A percentile compares a stretch with the other conserved stretches of the same genome.
Conservation (phyloP, 2,329 filamentous ascomycete genomes). For the Fusarium heterosporum region DNA sequence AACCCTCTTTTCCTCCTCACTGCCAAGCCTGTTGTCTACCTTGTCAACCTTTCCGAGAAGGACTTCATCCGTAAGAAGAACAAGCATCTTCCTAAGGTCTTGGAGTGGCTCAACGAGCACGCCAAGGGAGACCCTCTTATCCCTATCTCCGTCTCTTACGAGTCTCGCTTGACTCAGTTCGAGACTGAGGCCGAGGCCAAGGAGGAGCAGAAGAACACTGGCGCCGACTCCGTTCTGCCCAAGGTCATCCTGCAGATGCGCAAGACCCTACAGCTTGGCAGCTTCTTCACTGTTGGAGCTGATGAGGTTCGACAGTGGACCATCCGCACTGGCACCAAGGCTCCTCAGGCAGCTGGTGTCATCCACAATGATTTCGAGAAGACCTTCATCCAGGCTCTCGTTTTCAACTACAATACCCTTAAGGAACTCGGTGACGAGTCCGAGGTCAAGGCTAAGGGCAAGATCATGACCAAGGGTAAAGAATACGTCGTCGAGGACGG, state of each 20-base stretch:
- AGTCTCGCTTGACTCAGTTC: constrained; percentile 88
- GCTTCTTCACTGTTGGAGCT: constrained; percentile 96
- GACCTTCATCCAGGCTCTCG: constrained; percentile 97
- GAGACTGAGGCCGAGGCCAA: constrained; percentile 79
- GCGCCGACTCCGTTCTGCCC: constrained; percentile 87
- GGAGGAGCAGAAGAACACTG: constrained; percentile 90
- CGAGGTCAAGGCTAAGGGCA: constrained; percentile 91
- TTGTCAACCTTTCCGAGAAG: constrained; percentile 96
- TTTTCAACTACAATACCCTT: constrained; percentile 87
- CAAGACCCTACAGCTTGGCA: constrained; percentile 87
- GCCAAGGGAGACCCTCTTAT: constrained; percentile 90
- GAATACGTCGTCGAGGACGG: constrained; percentile 92
- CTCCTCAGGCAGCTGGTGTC: constrained; percentile 96
- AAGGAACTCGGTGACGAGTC: constrained; percentile 91
- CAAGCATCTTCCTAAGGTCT: constrained; percentile 95
- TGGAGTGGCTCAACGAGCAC: constrained; percentile 94
- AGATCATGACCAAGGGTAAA: constrained; percentile 98
- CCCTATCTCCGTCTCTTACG: constrained; percentile 90
- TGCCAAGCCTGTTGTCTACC: constrained; percentile 95
- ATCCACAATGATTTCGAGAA: constrained; percentile 99
- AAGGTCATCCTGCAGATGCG: constrained; percentile 96
- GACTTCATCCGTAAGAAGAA: constrained; percentile 99
- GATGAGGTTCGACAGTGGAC: constrained; percentile 99
- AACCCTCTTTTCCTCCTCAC: constrained; percentile 95
- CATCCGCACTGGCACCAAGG: constrained; percentile 93